Percentiles rank a stretch among this genome's conserved stretches.
phyloP scores from a whole-genome alignment of 2,329 filamentous ascomycete species.

The Aspergillus sp. region DNA sequence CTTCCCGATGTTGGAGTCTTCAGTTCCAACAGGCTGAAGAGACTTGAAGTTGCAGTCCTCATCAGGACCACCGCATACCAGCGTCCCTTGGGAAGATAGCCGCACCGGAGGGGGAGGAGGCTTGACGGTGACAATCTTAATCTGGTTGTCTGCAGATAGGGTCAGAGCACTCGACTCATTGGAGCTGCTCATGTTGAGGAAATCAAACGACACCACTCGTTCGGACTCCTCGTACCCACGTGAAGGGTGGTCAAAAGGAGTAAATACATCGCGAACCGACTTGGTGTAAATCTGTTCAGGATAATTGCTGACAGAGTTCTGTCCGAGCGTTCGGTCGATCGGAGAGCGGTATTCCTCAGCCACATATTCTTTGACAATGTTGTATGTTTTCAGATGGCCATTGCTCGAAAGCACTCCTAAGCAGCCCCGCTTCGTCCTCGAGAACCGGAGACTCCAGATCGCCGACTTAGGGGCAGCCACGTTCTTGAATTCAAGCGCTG shows the following conservation, averaged over 20 bases:
- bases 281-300: conserved; percentile 49
- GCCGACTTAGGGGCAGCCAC: conserved; percentile 53
- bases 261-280: conserved; percentile 44
- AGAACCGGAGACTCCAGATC: conserved; percentile 65
- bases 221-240: conserved; percentile 47
- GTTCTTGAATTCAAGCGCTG: conserved; percentile 59
- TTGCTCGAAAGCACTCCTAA: conserved; percentile 60
- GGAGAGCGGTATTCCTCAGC: conserved; percentile 39
- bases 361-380: conserved; percentile 53
- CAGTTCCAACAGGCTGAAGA: conserved; percentile 31
- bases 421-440: conserved; percentile 56
- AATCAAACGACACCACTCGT: conserved; percentile 61
- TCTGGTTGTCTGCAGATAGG: conserved; percentile 52
- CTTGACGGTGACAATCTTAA: conserved; percentile 52
- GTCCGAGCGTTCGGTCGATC: conserved; percentile 41
- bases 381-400: conserved; percentile 59
- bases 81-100: conserved; percentile 37
- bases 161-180: conserved; percentile 54
- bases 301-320: conserved; percentile 40
- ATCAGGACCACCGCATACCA: conserved; percentile 32
- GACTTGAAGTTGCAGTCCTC: conserved; percentile 30
- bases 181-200: conserved; percentile 50
- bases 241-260: conserved; percentile 48
- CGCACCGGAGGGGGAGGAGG: conserved; percentile 39
- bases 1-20: conserved; percentile 29